Percentiles rank a stretch among this genome's conserved stretches.
phyloP scores from a whole-genome alignment of 345 rosid species.

The Eucalyptus erythrocorys region DNA sequence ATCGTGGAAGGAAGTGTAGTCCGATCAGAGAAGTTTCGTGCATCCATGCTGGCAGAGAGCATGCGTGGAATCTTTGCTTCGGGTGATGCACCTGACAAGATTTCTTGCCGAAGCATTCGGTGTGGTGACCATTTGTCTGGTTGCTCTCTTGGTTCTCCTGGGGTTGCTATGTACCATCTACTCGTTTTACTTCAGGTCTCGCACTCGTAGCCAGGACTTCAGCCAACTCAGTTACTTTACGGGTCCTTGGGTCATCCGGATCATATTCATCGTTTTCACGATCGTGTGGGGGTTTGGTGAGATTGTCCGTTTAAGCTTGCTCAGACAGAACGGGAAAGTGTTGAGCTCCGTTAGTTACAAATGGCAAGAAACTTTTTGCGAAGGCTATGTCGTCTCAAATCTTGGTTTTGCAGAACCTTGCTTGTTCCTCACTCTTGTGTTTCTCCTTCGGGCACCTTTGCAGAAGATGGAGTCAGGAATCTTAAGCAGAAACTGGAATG shows the following conservation, averaged over 20 bases:
- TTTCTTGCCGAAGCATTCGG: constrained; percentile 95
- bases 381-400: constrained; percentile 77
- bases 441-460: constrained; percentile 87
- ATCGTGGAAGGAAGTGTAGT: constrained; percentile 17
- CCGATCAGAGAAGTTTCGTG: constrained; percentile 39
- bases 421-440: constrained; percentile 69
- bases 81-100: constrained; percentile 99
- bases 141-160: constrained; percentile 53
- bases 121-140: constrained; percentile 88
- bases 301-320: constrained; percentile 58
- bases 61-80: constrained; percentile 92
- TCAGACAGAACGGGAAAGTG: constrained; percentile 44
- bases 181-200: constrained; percentile 71
- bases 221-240: constrained; percentile 64
- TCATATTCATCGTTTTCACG: constrained; percentile 44
- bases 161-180: constrained; percentile 78
- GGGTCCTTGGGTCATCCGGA: constrained; percentile 90
- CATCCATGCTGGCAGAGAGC: constrained; percentile 99
- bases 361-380: constrained; percentile 94
- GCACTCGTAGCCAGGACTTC: constrained; percentile 40
- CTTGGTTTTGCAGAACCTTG: constrained; percentile 99
- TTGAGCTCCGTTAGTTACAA: constrained; percentile 40
- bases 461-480: constrained; percentile 62
- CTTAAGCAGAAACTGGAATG: constrained; percentile 65
- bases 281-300: constrained; percentile 96